These are phyloP conservation scores for Ilex paraguariensis DNA, from an alignment of 305 asterid species.

Conservation along the genomic window DNA sequence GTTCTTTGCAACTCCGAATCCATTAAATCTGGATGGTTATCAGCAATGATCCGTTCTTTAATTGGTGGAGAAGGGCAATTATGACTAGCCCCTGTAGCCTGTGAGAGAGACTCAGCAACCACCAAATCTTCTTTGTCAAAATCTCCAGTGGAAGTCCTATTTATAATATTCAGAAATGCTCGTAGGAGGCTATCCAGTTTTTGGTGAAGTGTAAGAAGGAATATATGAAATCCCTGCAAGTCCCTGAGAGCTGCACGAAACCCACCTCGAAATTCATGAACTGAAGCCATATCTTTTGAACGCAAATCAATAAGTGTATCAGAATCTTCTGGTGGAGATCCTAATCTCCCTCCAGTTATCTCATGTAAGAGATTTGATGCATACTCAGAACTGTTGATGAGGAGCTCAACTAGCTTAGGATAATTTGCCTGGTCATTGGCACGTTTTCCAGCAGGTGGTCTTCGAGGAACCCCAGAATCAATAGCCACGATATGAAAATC, in stretches of 20 bases:
- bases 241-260: conserved; percentile 90
- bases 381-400: conserved; percentile 75
- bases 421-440: conserved; percentile 80
- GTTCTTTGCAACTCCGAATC: conserved; percentile 51
- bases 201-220: conserved; percentile 91
- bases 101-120: conserved; percentile 61
- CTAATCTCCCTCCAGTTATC: conserved; percentile 79
- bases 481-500: conserved; percentile 79
- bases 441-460: conserved; percentile 98
- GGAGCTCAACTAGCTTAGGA: conserved; percentile 93
- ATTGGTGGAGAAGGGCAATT: conserved; percentile 52
- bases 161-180: conserved; percentile 52
- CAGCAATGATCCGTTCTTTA: conserved; percentile 47
- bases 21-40: conserved; percentile 45
- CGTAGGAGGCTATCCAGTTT: conserved; percentile 73
- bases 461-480: conserved; percentile 97
- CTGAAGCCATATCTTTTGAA: conserved; percentile 46
- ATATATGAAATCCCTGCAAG: conserved; percentile 93
- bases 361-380: conserved; percentile 71
- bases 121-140: conserved; percentile 65
- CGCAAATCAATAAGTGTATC: conserved; percentile 27
- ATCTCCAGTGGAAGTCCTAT: conserved; percentile 63
- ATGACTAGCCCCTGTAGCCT: conserved; percentile 29
- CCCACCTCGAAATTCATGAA: conserved; percentile 72
- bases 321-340: conserved; percentile 41